A percentile compares a stretch with the other conserved stretches of the same genome.
phyloP scores from a whole-genome alignment of 106 monocot species.

The Dendrobium huoshanense region DNA sequence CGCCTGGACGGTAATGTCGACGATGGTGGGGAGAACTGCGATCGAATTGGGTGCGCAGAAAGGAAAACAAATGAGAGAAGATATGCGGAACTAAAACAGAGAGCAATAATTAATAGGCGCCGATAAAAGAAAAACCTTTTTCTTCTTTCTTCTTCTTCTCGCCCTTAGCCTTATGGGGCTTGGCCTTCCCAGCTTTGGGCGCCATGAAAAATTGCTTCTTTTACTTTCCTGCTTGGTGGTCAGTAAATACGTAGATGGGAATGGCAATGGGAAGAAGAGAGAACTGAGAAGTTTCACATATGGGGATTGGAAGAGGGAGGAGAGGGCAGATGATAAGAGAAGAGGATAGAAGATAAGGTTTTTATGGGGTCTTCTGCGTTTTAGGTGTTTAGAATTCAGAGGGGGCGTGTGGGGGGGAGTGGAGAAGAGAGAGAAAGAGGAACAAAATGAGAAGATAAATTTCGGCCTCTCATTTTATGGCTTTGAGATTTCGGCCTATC shows the following conservation, averaged over 20 bases:
- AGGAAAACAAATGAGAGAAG: not conserved
- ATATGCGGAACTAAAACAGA: not conserved
- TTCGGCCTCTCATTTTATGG: slow-evolving; percentile 3
- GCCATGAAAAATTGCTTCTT: slow-evolving; percentile 38
- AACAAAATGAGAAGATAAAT: not conserved
- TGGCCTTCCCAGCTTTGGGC: slow-evolving; percentile 74
- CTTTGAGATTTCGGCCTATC: not conserved
- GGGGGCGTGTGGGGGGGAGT: not conserved
- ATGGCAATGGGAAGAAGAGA: not conserved
- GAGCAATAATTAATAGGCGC: not conserved
- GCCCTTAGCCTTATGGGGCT: slow-evolving; percentile 73
- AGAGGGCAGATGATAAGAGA: not conserved
- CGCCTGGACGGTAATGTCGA: slow-evolving; percentile 77
- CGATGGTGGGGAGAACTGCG: slow-evolving; percentile 71
- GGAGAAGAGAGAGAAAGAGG: not conserved
- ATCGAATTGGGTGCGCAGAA: slow-evolving; percentile 5
- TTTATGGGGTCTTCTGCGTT: slow-evolving; percentile 19
- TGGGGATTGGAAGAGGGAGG: not conserved
- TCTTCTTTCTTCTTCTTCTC: slow-evolving; percentile 99
- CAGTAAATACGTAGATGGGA: not conserved
- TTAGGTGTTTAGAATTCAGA: not conserved
- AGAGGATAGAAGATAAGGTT: slow-evolving; percentile 36
- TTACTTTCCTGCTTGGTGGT: not conserved
- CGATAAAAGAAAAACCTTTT: slow-evolving; percentile 38
- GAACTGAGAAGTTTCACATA: not conserved